Base-by-base conservation (phyloP, 176 grass and related monocot species). In the Ampelocalamus luodianensis region DNA sequence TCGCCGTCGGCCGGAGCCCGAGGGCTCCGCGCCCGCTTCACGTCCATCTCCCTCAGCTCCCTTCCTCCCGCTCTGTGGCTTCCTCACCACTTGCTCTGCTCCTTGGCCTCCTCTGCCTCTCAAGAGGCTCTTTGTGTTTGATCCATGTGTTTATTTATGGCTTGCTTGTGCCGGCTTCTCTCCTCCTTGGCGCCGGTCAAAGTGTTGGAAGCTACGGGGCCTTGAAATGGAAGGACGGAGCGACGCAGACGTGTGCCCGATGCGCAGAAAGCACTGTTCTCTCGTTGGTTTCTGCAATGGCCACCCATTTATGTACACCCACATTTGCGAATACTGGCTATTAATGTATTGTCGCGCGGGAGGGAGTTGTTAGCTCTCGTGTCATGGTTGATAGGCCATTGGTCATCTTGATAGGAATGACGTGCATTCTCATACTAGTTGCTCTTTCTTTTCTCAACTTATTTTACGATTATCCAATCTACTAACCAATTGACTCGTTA, bases 21-120 rank as follows among this genome's bases (percentile, higher is more conserved):
- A 22, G 90, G 90, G 85, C 93, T 92, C 88, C 80, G 91, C 66
- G 64, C 72, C 86, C 88, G 68, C 88, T 91, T 94, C 88, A 92
- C n/a, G 85, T 94, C 85, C 87, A 94, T 92, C 83, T 4, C 54
- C 17, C 18, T 12, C 56, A 60, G 56, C n/a, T 60, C 59, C 68
- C 17, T 36, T 8, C 3, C 6, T 10, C 26, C 42, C 38, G 60
- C 26, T 43, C 12, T 16, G 43, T 29, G 3, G 70, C 37, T 36
- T 15, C 55, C 20, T 53, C 37, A 0, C 44, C 5, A 8, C 74
- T 22, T 23, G 37, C 37, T 72, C 72, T 11, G 71, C 64, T 17
- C 27, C 8, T 65, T 44, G 63, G 3, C 8, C 44, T 34, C 20
- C 75, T 79, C 58, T 32, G 71, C 53, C 32, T 65, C 58, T 54